Base-by-base conservation (phyloP, 2,329 filamentous ascomycete genomes). In the Alternaria tenuissima region DNA sequence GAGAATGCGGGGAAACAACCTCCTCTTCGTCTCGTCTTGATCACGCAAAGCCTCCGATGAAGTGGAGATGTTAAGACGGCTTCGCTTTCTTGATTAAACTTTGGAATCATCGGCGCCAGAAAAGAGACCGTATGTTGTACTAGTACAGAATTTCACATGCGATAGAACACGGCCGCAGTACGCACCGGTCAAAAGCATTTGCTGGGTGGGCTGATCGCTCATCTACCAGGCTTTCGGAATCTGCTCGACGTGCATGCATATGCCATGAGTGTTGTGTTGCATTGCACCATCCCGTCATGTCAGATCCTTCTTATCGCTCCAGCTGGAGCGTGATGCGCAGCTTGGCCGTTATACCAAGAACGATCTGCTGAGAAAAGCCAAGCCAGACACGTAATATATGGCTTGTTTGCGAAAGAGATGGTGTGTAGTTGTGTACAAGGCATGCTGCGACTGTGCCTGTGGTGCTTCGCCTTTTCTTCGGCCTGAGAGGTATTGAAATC, bases 1-100 rank as follows among this genome's bases (percentile, higher is more conserved):
- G 52, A 54, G 30, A 54, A 54, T 54, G 52, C 41, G 52, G 52
- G 52, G 52, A 47, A 54, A 43, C 38, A 53, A 32, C 26, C 24
- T 53, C 7, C 24, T 16, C 51, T 28, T 32, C 38, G 51, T 53
- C 20, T 38, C 14, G 28, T 55, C 34, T 16, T 43, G 47, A 49
- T 49, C 30, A 38, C 46, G 32, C 46, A 49, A 49, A 49, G 46
- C 9, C 46, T 49, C 12, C 30, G 46, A 20, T 24, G 22, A n/a
- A 49, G 34, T 11, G 6, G 22, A 34, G 7, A 36, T 42, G 32
- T 11, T 32, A 38, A 1, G 30, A 26, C 46, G 30, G 30, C 46
- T 49, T 49, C 32, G 32, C 46, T 18, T 49, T 38, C 32, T 49
- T 49, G 30, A 18, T 49, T 12, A 24, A 26, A 12, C 11, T 22